Evolutionary conservation across 805 yeast species (phyloP).

Genomic region (Komagataella ulmi): DNA sequence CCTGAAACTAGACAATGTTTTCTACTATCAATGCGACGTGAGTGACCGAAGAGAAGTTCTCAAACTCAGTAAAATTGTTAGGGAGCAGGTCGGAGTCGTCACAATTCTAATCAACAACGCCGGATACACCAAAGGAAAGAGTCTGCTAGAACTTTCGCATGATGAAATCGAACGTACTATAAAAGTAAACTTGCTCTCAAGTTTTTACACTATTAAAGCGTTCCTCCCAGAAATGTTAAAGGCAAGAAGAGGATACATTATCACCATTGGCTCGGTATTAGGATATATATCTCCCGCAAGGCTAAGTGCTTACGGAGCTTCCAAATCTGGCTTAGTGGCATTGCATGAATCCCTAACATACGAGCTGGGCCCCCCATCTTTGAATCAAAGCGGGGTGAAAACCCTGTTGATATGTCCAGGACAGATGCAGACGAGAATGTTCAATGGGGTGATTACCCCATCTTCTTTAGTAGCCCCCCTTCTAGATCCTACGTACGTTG

Average conservation of each 20-base stretch:
- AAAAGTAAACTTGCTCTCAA: slow-evolving; percentile 56
- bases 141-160: slow-evolving; percentile 37
- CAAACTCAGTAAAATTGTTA: slow-evolving; percentile 24
- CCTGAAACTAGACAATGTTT: slow-evolving; percentile 23
- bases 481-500: slow-evolving; percentile 55
- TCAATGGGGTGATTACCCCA: slow-evolving; percentile 63
- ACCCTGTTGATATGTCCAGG: slow-evolving; percentile 81
- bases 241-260: slow-evolving; percentile 54
- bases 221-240: slow-evolving; percentile 64
- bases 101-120: slow-evolving; percentile 78
- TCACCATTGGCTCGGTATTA: slow-evolving; percentile 73
- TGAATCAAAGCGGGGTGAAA: slow-evolving; percentile 39
- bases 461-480: slow-evolving; percentile 71
- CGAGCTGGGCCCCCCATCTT: slow-evolving; percentile 44
- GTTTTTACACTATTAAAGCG: slow-evolving; percentile 53
- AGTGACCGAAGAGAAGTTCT: slow-evolving; percentile 33
- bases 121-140: slow-evolving; percentile 51
- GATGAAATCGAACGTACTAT: slow-evolving; percentile 51
- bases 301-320: slow-evolving; percentile 77
- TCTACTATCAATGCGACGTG: slow-evolving; percentile 61
- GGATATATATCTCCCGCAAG: slow-evolving; percentile 81
- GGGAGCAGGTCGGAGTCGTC: slow-evolving; percentile 38
- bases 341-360: slow-evolving; percentile 70
- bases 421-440: slow-evolving; percentile 67
- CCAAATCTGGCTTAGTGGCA: slow-evolving; percentile 78